These are phyloP conservation scores for Ceratocystis ficicola DNA, from an alignment of 2,329 filamentous ascomycete genomes.

Conservation along the genomic window DNA sequence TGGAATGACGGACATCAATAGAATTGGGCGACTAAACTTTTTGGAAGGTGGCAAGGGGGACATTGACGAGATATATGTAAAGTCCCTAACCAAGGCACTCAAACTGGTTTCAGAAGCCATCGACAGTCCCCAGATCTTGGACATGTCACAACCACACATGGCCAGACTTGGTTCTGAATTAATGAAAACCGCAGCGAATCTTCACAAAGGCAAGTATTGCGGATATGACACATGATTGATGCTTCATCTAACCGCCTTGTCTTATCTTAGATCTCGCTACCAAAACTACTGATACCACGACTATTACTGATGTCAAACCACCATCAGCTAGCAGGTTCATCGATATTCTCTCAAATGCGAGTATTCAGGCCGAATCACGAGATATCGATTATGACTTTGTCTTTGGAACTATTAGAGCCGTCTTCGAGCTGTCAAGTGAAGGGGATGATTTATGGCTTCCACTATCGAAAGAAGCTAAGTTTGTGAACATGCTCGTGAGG, in stretches of 20 bases:
- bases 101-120: slow-evolving; percentile 48
- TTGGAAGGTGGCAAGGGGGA: slow-evolving; percentile 11
- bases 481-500: slow-evolving; percentile 22
- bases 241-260: neutral
- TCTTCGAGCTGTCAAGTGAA: slow-evolving; percentile 9
- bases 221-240: neutral
- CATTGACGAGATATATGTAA: slow-evolving; percentile 26
- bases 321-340: slow-evolving; percentile 4
- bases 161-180: slow-evolving; percentile 11
- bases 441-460: slow-evolving; percentile 1
- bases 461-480: neutral
- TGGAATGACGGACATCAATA: slow-evolving; percentile 41
- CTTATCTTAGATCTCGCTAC: neutral
- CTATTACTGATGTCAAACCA: neutral
- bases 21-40: slow-evolving; percentile 22
- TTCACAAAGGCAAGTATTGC: slow-evolving; percentile 32
- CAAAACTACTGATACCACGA: neutral
- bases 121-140: slow-evolving; percentile 43
- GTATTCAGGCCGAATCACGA: neutral
- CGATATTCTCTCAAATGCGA: neutral
- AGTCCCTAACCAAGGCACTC: slow-evolving; percentile 36
- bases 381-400: neutral
- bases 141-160: slow-evolving; percentile 23
- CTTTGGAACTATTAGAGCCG: neutral
- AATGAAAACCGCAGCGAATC: slow-evolving; percentile 27